Base-by-base conservation (phyloP, 169 alveolate genomes). In the Plasmodium fragile region DNA sequence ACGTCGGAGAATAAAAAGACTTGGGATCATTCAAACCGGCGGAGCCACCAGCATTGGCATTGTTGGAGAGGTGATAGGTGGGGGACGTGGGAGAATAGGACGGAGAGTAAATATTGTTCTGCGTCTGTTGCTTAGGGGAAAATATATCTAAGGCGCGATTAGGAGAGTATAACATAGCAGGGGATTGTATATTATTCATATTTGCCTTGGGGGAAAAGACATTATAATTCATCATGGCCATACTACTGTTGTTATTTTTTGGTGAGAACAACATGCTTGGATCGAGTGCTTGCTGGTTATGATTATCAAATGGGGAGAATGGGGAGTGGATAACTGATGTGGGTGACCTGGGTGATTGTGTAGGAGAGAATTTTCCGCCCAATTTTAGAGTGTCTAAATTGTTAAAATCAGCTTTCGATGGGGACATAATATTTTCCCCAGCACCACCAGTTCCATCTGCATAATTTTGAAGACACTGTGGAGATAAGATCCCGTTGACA, bases 311-410 rank as follows among this genome's bases (percentile, higher is more conserved):
- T 5, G 97, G 79, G 18, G 96, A 90, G 69, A 96, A 75, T 71
- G 95, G 96, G 18, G 94, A 81, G 94, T 92, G 89, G 36, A 85
- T 49, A 71, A 84, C 45, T 69, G 93, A 96, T 7, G 98, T 96
- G 32, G 99, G 99, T 32, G 98, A 96, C 45, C 90, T 92, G 22
- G 99, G 99, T 39, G 98, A 94, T 75, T 96, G 97, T 0, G 97
- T 96, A 30, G 99, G 99, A 16, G 98, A 96, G 95, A 98, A 97
- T 91, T 97, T 97, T 11, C 99, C 99, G 1, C 99, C 98, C 30
- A 97, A 97, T 22, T 98, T 96, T 92, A 90, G 43, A 22, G 97
- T 95, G 71, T 96, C 98, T 45, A 95, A 92, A 77, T 91, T 81
- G 81, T 83, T 81, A 30, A 91, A 83, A 11, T 79, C 92, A n/a